Evolutionary conservation across 2,329 filamentous ascomycete genomes (phyloP), one percentile per base, ranked within the genome.

Genomic region (Hansfordia pulvinata): DNA sequence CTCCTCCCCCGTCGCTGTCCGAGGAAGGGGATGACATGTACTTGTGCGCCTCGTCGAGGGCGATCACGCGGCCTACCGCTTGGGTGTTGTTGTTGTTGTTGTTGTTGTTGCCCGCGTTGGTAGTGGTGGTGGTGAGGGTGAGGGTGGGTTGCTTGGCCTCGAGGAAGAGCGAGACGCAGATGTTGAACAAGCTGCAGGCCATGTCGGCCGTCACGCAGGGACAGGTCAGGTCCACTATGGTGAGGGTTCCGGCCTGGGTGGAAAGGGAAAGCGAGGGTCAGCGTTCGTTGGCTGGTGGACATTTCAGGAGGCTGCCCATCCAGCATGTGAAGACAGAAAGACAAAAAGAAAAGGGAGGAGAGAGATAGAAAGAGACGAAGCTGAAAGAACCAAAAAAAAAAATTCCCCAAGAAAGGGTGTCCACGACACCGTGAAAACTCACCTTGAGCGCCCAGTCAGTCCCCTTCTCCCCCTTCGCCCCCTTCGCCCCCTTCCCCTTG

Each of bases 21-120:
- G 21, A 9, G 5, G 11, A 13, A 4, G 64, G 63, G 1, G 58
- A 54, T 9, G 61, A 66, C 63, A 83, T 72, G 43, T 75, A 83
- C 52, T 85, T 85, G 43, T 90, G 81, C 0, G 81, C 81, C 43
- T 88, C 79, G 34, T 88, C 80, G 0, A 86, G 54, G 0, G 76
- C 77, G 10, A 86, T 50, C 19, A 85, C 56, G 4, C 71, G 62
- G 1, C 76, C 70, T 1, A 60, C 41, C 16, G 23, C 10, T 24
- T 4, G 23, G 4, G 6, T 16, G 11, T 10, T 24, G n/a, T n/a
- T n/a, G n/a, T n/a, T n/a, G n/a, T n/a, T n/a, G n/a, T n/a, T n/a
- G n/a, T n/a, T n/a, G n/a, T n/a, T n/a, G n/a, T n/a, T n/a, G n/a
- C n/a, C n/a, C n/a, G n/a, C n/a, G n/a, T n/a, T n/a, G n/a, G n/a